phyloP scores from a whole-genome alignment of 2,329 filamentous ascomycete species.

The Microsporum canis region DNA sequence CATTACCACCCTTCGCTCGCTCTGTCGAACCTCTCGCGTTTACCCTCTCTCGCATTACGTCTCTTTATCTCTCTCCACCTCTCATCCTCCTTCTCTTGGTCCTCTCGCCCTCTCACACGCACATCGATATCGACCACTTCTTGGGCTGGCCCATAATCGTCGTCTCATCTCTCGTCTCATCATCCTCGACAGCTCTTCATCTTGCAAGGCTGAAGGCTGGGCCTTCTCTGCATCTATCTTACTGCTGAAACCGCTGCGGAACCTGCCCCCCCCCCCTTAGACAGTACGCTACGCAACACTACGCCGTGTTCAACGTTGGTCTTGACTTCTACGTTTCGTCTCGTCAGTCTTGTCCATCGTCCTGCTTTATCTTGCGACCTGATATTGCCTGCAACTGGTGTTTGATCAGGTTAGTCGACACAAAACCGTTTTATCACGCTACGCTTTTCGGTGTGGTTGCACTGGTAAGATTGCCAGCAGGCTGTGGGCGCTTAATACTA shows the following conservation, averaged over 20 bases:
- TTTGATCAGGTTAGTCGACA: conserved; percentile 2
- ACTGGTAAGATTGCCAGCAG: not conserved
- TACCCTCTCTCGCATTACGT: conserved; percentile 6
- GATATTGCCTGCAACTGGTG: not conserved
- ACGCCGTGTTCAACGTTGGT: not conserved
- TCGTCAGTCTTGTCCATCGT: conserved; percentile 5
- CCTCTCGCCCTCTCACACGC: conserved; percentile 1
- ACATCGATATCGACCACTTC: conserved; percentile 7
- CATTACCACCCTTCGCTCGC: not conserved
- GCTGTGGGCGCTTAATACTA: not conserved
- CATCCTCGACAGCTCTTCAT: conserved; percentile 9
- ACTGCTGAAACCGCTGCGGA: conserved; percentile 1
- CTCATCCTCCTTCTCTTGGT: conserved; percentile 7
- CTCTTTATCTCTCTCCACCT: not conserved
- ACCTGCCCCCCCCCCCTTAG: not conserved
- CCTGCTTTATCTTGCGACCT: not conserved
- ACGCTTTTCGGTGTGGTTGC: not conserved
- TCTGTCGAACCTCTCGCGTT: conserved; percentile 1
- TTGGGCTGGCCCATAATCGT: conserved; percentile 14
- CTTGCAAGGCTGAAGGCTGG: conserved; percentile 4
- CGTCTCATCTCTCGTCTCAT: conserved; percentile 11
- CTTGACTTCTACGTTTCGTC: conserved; percentile 15
- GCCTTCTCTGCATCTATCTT: conserved; percentile 3
- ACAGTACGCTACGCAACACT: not conserved
- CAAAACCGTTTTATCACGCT: not conserved